phyloP scores from a whole-genome alignment of 192 early-diverging fungal genomes.

The Mortierella alpina region DNA sequence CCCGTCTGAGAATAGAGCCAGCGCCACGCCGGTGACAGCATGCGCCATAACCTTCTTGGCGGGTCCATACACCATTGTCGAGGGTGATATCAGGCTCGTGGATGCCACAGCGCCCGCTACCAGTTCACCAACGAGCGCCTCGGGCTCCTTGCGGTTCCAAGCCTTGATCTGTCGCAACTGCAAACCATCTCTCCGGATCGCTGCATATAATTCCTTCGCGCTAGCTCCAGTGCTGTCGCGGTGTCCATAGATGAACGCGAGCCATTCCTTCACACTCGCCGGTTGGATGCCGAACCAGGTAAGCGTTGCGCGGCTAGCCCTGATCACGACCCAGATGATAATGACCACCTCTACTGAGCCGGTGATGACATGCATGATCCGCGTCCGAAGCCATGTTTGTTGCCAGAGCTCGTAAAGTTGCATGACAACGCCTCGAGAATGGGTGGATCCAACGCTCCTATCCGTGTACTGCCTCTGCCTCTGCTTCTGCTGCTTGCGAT shows the following conservation, averaged over 20 bases:
- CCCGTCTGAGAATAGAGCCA: slow-evolving; percentile 33
- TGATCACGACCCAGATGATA: slow-evolving; percentile 41
- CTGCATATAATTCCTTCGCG: slow-evolving; percentile 40
- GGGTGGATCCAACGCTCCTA: slow-evolving; percentile 36
- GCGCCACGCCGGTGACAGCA: slow-evolving; percentile 32
- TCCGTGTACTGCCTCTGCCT: slow-evolving; percentile 14
- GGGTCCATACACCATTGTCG: slow-evolving; percentile 34
- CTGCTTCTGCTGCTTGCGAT: slow-evolving; percentile 2
- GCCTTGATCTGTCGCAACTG: slow-evolving; percentile 24
- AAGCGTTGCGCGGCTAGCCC: slow-evolving; percentile 19
- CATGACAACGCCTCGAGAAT: slow-evolving; percentile 23
- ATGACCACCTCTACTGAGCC: slow-evolving; percentile 48
- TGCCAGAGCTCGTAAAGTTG: slow-evolving; percentile 49
- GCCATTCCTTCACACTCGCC: slow-evolving; percentile 14
- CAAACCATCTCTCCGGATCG: slow-evolving; percentile 39
- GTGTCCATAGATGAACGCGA: slow-evolving; percentile 37
- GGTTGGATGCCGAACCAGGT: slow-evolving; percentile 38
- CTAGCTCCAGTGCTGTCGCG: slow-evolving; percentile 17
- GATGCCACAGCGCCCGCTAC: slow-evolving; percentile 16
- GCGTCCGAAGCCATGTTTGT: slow-evolving; percentile 49
- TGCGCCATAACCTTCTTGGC: slow-evolving; percentile 31
- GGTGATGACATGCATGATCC: slow-evolving; percentile 53
- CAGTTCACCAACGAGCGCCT: slow-evolving; percentile 17
- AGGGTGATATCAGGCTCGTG: slow-evolving; percentile 16
- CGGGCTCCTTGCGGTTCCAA: slow-evolving; percentile 9